Percentiles rank a stretch among this genome's conserved stretches.
Evolutionary conservation across 768 basidiomycete species (phyloP).

Genomic region (Tricholoma saponaceum): DNA sequence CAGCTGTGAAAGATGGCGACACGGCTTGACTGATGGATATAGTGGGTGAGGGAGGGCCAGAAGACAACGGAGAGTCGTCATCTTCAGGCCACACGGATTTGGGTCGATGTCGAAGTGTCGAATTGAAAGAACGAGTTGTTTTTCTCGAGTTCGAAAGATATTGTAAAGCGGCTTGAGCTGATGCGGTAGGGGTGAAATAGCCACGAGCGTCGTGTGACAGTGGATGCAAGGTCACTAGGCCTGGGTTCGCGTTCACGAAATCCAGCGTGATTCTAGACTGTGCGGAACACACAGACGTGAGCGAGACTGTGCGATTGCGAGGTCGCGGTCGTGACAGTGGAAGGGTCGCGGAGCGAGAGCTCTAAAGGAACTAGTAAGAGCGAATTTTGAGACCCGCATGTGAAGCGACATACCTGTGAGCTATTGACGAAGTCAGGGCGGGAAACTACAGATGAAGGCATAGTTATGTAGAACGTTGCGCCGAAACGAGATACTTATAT

Average conservation of each 20-base stretch:
- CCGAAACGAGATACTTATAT: constrained; percentile 5
- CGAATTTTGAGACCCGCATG: not conserved
- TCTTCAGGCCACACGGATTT: constrained; percentile 11
- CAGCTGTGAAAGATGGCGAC: constrained; percentile 18
- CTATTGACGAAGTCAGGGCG: constrained; percentile 1
- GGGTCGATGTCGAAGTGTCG: constrained; percentile 1
- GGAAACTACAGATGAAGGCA: constrained; percentile 16
- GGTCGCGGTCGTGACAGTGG: constrained; percentile 3
- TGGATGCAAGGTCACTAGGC: constrained; percentile 8
- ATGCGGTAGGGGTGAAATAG: constrained; percentile 18
- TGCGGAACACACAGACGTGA: constrained; percentile 12
- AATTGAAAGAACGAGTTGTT: constrained; percentile 1
- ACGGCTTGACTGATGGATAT: constrained; percentile 41
- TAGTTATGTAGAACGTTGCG: not conserved
- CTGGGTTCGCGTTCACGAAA: constrained; percentile 6
- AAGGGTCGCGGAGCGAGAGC: not conserved
- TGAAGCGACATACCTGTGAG: not conserved
- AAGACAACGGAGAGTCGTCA: constrained; percentile 16
- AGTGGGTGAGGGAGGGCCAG: constrained; percentile 15
- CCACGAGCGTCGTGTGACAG: constrained; percentile 13
- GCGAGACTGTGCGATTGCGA: constrained; percentile 16
- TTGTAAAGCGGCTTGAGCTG: constrained; percentile 13
- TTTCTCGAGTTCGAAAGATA: constrained; percentile 5
- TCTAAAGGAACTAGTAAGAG: not conserved
- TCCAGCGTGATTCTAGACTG: constrained; percentile 15